These are phyloP conservation scores for Penicillium taxi DNA, from an alignment of 495 filamentous ascomycete species.

Conservation along the genomic window DNA sequence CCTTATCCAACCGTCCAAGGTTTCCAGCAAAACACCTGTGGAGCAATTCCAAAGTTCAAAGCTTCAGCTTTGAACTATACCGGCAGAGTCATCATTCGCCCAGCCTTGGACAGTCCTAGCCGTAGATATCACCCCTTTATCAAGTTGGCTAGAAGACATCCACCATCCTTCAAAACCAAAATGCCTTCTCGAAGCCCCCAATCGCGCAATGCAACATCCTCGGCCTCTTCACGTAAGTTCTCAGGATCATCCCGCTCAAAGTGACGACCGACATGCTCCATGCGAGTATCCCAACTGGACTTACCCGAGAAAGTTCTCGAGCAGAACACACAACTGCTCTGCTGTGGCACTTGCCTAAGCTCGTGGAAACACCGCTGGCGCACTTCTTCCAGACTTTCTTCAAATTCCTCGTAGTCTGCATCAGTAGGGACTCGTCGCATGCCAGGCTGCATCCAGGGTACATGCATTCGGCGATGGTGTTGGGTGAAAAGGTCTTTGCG, in stretches of 20 bases:
- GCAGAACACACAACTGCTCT: slow-evolving; percentile 66
- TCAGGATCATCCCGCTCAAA: slow-evolving; percentile 46
- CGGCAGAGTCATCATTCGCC: no score
- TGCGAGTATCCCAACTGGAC: slow-evolving; percentile 69
- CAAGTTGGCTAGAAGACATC: slow-evolving; percentile 7
- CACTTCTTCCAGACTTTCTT: slow-evolving; percentile 25
- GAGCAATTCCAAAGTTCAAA: no score
- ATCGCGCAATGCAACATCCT: slow-evolving; percentile 40
- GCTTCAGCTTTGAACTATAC: no score
- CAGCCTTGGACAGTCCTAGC: no score
- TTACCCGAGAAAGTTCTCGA: slow-evolving; percentile 48
- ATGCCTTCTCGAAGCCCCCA: slow-evolving; percentile 49
- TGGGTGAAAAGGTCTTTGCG: slow-evolving; percentile 92
- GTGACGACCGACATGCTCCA: slow-evolving; percentile 88
- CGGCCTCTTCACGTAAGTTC: slow-evolving; percentile 19
- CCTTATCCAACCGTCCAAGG: no score
- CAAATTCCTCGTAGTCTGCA: slow-evolving; percentile 28
- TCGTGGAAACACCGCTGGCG: slow-evolving; percentile 47
- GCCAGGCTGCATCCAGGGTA: slow-evolving; percentile 31
- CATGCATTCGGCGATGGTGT: slow-evolving; percentile 90
- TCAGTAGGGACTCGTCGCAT: slow-evolving; percentile 27
- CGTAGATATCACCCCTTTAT: no score
- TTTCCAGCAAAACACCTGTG: not conserved
- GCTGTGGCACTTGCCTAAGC: slow-evolving; percentile 53
- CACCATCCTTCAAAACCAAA: slow-evolving; percentile 13